These are phyloP conservation scores for Urtica urens DNA, from an alignment of 306 rosid genomes.

Conservation along the genomic window DNA sequence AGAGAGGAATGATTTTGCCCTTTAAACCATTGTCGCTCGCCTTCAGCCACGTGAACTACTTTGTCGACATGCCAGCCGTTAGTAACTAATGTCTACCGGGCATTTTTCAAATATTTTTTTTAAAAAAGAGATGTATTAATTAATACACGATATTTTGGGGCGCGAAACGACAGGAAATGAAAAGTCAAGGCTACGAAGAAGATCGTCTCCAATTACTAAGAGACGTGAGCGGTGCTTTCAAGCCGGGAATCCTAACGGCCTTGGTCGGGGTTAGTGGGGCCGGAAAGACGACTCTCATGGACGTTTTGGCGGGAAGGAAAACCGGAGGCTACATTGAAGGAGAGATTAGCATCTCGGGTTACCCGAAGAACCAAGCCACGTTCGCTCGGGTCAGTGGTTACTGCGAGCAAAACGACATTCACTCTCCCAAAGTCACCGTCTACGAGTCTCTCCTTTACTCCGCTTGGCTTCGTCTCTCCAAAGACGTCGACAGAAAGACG, in stretches of 20 bases:
- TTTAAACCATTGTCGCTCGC: constrained; percentile 58
- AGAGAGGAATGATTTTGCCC: constrained; percentile 50
- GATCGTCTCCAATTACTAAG: not conserved
- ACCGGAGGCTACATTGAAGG: not conserved
- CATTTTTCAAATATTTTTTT: no score
- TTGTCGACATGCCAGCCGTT: constrained; percentile 66
- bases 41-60: constrained; percentile 58
- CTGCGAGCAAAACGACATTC: not conserved
- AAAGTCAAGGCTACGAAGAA: not conserved
- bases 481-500: not conserved
- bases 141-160: no score
- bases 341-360: not conserved
- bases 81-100: constrained; percentile 14
- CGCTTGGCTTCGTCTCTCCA: not conserved
- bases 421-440: not conserved
- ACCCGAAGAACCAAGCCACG: not conserved
- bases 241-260: not conserved
- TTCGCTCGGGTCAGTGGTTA: not conserved
- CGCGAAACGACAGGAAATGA: not conserved
- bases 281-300: not conserved
- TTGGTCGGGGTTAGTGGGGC: not conserved
- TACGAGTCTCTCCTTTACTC: not conserved
- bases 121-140: no score
- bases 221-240: not conserved
- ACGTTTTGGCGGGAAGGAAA: not conserved